Evolutionary conservation across 148 eudicot species (phyloP).

Genomic region (Rhododendron griersonianum): DNA sequence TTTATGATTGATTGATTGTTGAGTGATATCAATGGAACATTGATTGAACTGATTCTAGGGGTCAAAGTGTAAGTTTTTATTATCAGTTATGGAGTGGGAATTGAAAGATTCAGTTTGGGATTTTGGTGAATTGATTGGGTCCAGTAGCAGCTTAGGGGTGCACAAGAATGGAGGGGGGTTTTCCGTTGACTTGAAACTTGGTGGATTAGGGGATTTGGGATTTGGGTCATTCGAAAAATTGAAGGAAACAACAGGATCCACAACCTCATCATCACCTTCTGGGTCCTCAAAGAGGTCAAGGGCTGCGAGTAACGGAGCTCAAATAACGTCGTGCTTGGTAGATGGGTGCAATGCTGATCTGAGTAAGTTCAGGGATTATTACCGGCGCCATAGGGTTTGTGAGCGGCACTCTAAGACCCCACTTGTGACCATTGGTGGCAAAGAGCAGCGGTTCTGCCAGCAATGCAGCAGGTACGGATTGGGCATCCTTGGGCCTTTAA

Average conservation of each 20-base stretch:
- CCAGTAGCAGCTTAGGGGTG: constrained; percentile 2
- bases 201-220: constrained; percentile 12
- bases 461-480: constrained; percentile 41
- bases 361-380: constrained; percentile 36
- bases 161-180: constrained; percentile 18
- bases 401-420: constrained; percentile 45
- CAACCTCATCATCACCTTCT: constrained; percentile 14
- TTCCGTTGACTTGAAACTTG: constrained; percentile 16
- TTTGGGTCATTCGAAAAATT: constrained; percentile 10
- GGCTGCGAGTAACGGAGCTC: neutral
- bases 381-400: constrained; percentile 47
- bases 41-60: neutral
- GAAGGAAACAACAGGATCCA: constrained; percentile 8
- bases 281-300: constrained; percentile 22
- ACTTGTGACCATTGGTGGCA: constrained; percentile 26
- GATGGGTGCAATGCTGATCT: constrained; percentile 34
- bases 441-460: constrained; percentile 43
- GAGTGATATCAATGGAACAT: neutral
- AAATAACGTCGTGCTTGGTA: constrained; percentile 21
- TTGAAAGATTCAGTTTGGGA: constrained; percentile 28
- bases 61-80: constrained; percentile 7
- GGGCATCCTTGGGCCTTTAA: neutral
- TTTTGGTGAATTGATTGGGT: constrained; percentile 15
- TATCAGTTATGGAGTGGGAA: constrained; percentile 26
- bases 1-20: neutral